Evolutionary conservation across 2,329 filamentous ascomycete genomes (phyloP).

Genomic region (Fusarium coicis): DNA sequence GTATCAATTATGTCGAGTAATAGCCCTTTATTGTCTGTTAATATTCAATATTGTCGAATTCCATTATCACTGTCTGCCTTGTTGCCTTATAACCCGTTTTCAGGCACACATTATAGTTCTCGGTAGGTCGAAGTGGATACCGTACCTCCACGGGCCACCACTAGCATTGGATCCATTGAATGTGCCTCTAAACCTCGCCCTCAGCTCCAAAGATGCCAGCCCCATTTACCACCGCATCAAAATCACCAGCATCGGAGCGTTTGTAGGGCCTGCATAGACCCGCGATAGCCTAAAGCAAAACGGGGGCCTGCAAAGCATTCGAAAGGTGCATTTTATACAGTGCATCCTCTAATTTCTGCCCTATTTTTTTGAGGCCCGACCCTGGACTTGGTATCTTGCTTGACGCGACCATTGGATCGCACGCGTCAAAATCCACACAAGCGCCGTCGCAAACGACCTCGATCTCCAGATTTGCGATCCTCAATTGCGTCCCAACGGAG

Average conservation of each 20-base stretch:
- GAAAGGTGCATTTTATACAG: not conserved
- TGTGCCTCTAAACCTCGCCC: conserved; percentile 37
- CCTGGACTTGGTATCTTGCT: conserved; percentile 25
- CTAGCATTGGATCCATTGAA: conserved; percentile 24
- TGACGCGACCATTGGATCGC: conserved; percentile 44
- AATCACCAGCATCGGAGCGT: conserved; percentile 33
- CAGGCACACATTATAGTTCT: conserved; percentile 37
- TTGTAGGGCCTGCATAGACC: conserved; percentile 29
- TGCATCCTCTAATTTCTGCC: not conserved
- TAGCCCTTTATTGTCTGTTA: not conserved
- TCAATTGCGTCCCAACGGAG: conserved; percentile 44
- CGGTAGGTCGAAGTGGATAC: conserved; percentile 37
- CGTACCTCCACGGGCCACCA: conserved; percentile 37
- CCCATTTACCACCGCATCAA: conserved; percentile 37
- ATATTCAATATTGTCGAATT: conserved; percentile 1
- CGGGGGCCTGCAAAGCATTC: not conserved
- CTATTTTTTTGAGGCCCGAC: conserved; percentile 7
- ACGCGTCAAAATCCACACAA: conserved; percentile 46
- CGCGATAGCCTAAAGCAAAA: conserved; percentile 16
- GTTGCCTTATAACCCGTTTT: conserved; percentile 47
- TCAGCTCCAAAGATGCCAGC: conserved; percentile 32
- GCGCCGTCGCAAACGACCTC: conserved; percentile 34
- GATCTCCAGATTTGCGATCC: conserved; percentile 31
- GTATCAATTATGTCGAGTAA: not conserved
- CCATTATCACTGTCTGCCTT: conserved; percentile 42